phyloP scores from a whole-genome alignment of 1,139 yeast genomes.

The Scheffersomyces insectosa region DNA sequence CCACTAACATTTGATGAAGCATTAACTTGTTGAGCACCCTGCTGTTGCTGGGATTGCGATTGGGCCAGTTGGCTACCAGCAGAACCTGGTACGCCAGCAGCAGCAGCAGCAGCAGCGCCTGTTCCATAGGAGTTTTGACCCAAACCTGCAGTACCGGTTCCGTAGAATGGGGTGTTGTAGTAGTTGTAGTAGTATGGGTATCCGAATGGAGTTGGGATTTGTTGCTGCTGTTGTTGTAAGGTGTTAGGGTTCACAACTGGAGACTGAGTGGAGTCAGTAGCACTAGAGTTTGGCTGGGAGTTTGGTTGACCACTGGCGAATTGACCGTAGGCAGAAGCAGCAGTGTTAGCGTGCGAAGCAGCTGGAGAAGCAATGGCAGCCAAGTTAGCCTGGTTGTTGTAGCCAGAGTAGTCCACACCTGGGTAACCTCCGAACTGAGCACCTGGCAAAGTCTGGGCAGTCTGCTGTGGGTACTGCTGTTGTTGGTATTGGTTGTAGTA shows the following conservation, averaged over 20 bases:
- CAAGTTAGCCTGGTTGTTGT: slow-evolving; percentile 34
- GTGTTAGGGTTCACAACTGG: slow-evolving; percentile 33
- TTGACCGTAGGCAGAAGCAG: slow-evolving; percentile 26
- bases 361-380: slow-evolving; percentile 34
- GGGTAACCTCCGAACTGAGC: slow-evolving; percentile 48
- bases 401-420: slow-evolving; percentile 44
- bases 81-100: slow-evolving; percentile 11
- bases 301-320: slow-evolving; percentile 20
- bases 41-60: slow-evolving; percentile 5
- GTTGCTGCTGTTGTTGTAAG: slow-evolving; percentile 24
- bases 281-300: slow-evolving; percentile 13
- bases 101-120: slow-evolving; percentile 9
- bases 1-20: slow-evolving; percentile 9
- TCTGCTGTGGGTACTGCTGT: slow-evolving; percentile 45
- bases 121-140: slow-evolving; percentile 25
- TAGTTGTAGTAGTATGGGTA: slow-evolving; percentile 49
- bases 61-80: slow-evolving; percentile 7
- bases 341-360: slow-evolving; percentile 32
- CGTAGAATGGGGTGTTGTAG: slow-evolving; percentile 46
- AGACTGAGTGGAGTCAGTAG: slow-evolving; percentile 26
- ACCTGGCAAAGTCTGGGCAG: slow-evolving; percentile 38
- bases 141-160: slow-evolving; percentile 30
- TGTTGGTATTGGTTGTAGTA: slow-evolving; percentile 42
- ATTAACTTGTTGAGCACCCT: slow-evolving; percentile 5
- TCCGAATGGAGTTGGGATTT: slow-evolving; percentile 40